Evolutionary conservation across 306 rosid species (phyloP), one percentile per base, ranked within the genome.

Genomic region (Citrullus mucosospermus): DNA sequence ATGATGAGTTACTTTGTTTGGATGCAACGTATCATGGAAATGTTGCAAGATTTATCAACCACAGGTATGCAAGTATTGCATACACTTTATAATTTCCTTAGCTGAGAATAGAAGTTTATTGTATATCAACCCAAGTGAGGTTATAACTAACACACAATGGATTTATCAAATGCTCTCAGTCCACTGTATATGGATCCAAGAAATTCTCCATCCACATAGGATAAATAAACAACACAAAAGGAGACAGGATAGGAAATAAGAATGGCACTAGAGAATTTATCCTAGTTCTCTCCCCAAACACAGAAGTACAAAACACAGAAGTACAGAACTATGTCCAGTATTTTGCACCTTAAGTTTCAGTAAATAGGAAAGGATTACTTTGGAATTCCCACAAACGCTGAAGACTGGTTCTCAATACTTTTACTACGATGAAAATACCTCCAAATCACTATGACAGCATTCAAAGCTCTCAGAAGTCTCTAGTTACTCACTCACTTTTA

Each of bases 41-140:
- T 80, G 96, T 90, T 84, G 96, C 98, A 53, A 89, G 98, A 76
- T 92, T 94, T 83, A 92, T 94, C 82, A 94, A 94, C 84, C 98
- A 94, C 83, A 87, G 98, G 98, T 94, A 82, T 17, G 60, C 16
- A 38, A 34, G 58, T 51, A 48, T 79, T 51, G 63, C 32, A 15
- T 53, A 53, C 62, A 74, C 30, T 9, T 73, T 53, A 9, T 51
- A 30, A 48, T 25, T 50, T 71, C 76, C 41, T 71, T 44, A 18
- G 28, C 41, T 16, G 57, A 71, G 20, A 48, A 73, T 53, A 46
- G 28, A 73, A 73, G 78, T 32, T 73, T 53, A 32, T 50, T 51
- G 44, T 9, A 12, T 44, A 9, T 60, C 6, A 60, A 11, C 39
- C 67, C 6, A 0, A 7, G 67, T 32, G 69, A 71, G 58, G 44